A percentile compares a stretch with the other conserved stretches of the same genome.
phyloP scores from a whole-genome alignment of 495 filamentous ascomycete species.

The Podospora anserina region DNA sequence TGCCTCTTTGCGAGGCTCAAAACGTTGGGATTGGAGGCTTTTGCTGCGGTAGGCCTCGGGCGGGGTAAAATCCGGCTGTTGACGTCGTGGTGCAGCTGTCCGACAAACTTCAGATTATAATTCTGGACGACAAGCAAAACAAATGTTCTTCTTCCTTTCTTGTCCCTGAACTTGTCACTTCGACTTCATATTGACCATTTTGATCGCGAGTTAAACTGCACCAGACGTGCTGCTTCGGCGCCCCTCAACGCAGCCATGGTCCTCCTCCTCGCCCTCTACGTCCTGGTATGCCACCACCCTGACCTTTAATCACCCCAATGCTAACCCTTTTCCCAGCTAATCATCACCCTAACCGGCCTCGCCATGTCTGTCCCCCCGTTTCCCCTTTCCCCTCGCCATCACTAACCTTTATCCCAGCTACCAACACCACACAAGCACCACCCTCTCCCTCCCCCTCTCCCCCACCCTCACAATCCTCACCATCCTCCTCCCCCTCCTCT shows the following conservation, averaged over 20 bases:
- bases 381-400: neutral
- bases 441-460: constrained; percentile 52
- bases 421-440: constrained; percentile 44
- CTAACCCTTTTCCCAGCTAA: constrained; percentile 11
- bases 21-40: neutral
- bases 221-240: neutral
- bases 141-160: neutral
- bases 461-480: constrained; percentile 46
- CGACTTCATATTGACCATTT: neutral
- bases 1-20: neutral
- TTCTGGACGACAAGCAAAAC: neutral
- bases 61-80: neutral
- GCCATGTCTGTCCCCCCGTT: neutral
- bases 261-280: constrained; percentile 9
- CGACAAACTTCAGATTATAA: neutral
- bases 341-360: constrained; percentile 24
- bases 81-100: neutral
- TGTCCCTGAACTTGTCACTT: neutral
- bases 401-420: constrained; percentile 36
- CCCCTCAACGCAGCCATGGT: constrained; percentile 6
- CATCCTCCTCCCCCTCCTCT: constrained; percentile 51
- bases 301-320: neutral
- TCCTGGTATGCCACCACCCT: constrained; percentile 10
- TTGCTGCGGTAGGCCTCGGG: neutral
- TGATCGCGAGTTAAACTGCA: neutral